phyloP scores from a whole-genome alignment of 345 rosid genomes.

The Dipteronia dyeriana region DNA sequence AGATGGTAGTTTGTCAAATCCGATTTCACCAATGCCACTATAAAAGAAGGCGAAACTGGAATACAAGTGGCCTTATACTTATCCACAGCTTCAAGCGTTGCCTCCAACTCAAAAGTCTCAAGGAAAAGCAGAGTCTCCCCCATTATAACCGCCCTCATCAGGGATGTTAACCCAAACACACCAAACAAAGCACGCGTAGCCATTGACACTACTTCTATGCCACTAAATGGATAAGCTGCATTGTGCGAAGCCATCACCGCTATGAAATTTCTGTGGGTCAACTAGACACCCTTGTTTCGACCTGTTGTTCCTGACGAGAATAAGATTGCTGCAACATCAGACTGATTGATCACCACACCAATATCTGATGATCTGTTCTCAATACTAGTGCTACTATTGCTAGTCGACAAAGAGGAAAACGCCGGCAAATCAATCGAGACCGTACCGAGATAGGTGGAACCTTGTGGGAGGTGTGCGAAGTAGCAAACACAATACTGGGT shows the following conservation, averaged over 20 bases:
- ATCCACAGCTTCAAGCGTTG: constrained; percentile 54
- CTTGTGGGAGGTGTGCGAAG: constrained; percentile 51
- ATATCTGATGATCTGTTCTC: neutral
- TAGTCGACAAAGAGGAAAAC: constrained; percentile 47
- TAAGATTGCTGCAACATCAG: constrained; percentile 67
- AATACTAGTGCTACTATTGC: neutral
- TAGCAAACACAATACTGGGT: constrained; percentile 71
- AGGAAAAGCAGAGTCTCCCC: too few species aligned
- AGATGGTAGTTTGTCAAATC: constrained; percentile 69
- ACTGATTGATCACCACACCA: constrained; percentile 39
- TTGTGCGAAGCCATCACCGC: constrained; percentile 35
- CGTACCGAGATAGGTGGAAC: constrained; percentile 42
- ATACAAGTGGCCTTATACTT: constrained; percentile 44
- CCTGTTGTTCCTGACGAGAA: constrained; percentile 91
- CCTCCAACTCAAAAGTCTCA: too few species aligned
- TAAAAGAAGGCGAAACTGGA: too few species aligned
- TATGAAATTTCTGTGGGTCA: constrained; percentile 71
- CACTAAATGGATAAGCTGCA: too few species aligned
- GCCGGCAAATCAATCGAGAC: constrained; percentile 73
- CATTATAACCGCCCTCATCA: too few species aligned
- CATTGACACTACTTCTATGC: too few species aligned
- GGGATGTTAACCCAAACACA: too few species aligned
- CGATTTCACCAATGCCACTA: constrained; percentile 37
- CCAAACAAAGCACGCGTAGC: too few species aligned
- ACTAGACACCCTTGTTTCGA: constrained; percentile 61